A percentile compares a stretch with the other conserved stretches of the same genome.
These are phyloP conservation scores for Didymella glomerata DNA, from an alignment of 2,329 filamentous ascomycete species.

Conservation along the genomic window DNA sequence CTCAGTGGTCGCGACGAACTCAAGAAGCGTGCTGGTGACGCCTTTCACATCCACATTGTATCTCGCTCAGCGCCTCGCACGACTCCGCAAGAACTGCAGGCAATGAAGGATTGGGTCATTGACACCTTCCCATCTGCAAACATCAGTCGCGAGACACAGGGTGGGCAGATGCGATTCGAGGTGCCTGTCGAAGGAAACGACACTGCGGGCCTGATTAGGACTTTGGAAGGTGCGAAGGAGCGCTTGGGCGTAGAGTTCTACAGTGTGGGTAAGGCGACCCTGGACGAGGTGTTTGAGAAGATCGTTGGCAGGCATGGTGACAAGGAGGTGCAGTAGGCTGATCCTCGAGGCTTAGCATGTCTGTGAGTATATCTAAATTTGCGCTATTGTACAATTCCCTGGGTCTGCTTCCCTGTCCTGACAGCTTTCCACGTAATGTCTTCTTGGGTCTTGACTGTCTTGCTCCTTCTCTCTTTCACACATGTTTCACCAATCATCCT, in stretches of 20 bases:
- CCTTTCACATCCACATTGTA: constrained; percentile 71
- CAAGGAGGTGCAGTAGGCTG: constrained; percentile 9
- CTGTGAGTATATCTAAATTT: too few relatives aligned
- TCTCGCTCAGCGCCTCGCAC: constrained; percentile 77
- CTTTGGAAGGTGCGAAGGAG: constrained; percentile 74
- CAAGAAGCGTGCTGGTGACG: constrained; percentile 68
- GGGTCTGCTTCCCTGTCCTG: too few relatives aligned
- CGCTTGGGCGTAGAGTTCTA: constrained; percentile 80
- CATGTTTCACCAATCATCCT: too few relatives aligned
- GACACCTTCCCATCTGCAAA: constrained; percentile 64
- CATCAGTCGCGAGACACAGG: constrained; percentile 65
- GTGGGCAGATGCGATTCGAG: constrained; percentile 82
- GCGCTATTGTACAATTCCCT: too few relatives aligned
- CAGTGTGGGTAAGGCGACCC: constrained; percentile 76
- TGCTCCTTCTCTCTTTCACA: too few relatives aligned
- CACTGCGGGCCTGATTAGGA: constrained; percentile 71
- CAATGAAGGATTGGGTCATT: constrained; percentile 71
- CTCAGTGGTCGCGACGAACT: constrained; percentile 77
- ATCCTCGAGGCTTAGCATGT: background rate
- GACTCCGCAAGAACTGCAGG: constrained; percentile 67
- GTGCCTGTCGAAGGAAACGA: constrained; percentile 64
- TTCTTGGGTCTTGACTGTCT: too few relatives aligned
- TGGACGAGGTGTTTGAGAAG: constrained; percentile 87
- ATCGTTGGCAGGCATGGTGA: constrained; percentile 65
- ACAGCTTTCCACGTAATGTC: too few relatives aligned